Evolutionary conservation across 305 asterid genomes (phyloP), one percentile per base, ranked within the genome.

Genomic region (Petunia hybrid): DNA sequence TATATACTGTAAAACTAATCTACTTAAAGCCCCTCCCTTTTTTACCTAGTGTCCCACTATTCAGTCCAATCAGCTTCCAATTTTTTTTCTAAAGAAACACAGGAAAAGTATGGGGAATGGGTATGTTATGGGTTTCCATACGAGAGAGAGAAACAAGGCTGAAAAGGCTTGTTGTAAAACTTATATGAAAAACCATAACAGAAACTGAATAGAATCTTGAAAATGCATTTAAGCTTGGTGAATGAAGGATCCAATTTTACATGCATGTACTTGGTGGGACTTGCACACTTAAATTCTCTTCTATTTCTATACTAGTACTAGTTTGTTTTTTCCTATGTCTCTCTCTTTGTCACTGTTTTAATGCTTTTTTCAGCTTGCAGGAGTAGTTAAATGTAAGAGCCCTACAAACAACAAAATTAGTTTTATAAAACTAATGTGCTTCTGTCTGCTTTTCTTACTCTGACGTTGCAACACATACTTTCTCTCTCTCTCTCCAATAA

Each of bases 121-220:
- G 68, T 61, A 70, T 46, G 84, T 89, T 71, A 89, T 91, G 94
- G 94, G 88, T 84, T 84, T 53, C 91, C 90, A 89, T 85, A 80
- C 82, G 60, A 60, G 80, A 61, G 46, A 45, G 36, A 36, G 13
- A 0, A 46, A 38, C 16, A 71, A 35, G 22, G 31, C 77, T 71
- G 77, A 71, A 48, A 35, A 71, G 38, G 43, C 39, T 71, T 5
- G 45, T 40, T 12, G 31, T 48, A 71, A 48, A 48, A 48, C 5
- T 70, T 43, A 43, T 63, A 22, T 62, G 22, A 9, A 70, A 56
- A 59, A 65, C 31, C 31, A 22, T 22, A 22, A 22, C 31, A 43
- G 76, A 77, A 64, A 53, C 59, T 80, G 62, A 35, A 77, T 13
- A 83, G 84, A 80, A 83, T 82, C 83, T 82, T 55, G 40, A 62